Conservation (phyloP, 345 rosid genomes). For the Carallia pectinifolia region DNA sequence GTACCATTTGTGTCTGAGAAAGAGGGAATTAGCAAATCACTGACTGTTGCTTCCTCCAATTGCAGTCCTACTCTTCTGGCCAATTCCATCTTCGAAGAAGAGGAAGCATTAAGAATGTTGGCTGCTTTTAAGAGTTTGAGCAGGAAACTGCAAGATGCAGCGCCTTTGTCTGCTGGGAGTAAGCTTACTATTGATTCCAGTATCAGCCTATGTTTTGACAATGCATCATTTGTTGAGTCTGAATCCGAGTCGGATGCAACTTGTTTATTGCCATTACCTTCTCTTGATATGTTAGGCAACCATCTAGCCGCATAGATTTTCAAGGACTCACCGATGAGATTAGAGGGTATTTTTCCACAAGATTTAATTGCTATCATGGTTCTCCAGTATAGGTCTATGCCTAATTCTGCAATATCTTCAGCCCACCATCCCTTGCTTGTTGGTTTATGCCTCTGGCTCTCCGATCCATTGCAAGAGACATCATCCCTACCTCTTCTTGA, state of each 20-base stretch:
- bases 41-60: constrained; percentile 80
- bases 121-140: constrained; percentile 87
- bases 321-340: constrained; percentile 77
- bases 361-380: constrained; percentile 84
- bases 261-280: constrained; percentile 34
- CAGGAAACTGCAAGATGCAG: constrained; percentile 78
- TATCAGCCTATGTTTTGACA: constrained; percentile 64
- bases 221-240: constrained; percentile 44
- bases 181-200: constrained; percentile 85
- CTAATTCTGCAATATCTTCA: constrained; percentile 87
- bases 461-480: constrained; percentile 57
- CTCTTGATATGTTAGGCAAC: constrained; percentile 68
- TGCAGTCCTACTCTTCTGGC: constrained; percentile 82
- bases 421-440: constrained; percentile 87
- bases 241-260: constrained; percentile 63
- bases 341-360: constrained; percentile 63
- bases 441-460: constrained; percentile 48
- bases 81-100: constrained; percentile 71
- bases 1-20: constrained; percentile 42
- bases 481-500: constrained; percentile 84
- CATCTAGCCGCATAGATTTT: constrained; percentile 78
- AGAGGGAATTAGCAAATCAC: constrained; percentile 75
- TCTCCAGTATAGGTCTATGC: constrained; percentile 91
- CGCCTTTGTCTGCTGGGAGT: constrained; percentile 76
- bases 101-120: constrained; percentile 69